Conservation (phyloP, 2,329 filamentous ascomycete species). For the Elsinoe australis region DNA sequence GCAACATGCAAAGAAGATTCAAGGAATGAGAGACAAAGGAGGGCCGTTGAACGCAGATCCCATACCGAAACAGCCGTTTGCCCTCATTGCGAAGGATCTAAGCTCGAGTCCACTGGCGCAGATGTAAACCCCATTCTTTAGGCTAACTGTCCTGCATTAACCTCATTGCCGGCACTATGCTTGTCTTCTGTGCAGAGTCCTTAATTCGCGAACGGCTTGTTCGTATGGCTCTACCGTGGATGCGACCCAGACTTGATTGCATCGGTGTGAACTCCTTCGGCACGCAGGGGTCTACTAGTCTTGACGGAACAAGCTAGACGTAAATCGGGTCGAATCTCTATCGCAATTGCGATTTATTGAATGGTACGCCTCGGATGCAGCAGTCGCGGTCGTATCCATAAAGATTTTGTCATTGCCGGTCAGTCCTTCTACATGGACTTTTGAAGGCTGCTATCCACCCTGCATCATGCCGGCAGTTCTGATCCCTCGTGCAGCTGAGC, state of each 20-base stretch:
- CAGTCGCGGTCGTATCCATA: constrained; percentile 5
- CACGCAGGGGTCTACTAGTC: background rate
- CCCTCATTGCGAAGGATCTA: background rate
- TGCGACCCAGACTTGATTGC: background rate
- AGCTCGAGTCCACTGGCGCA: constrained; percentile 5
- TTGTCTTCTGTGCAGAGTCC: background rate
- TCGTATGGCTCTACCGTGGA: background rate
- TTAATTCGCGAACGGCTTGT: background rate
- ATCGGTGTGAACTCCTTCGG: background rate
- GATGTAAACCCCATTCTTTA: background rate
- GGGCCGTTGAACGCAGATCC: background rate
- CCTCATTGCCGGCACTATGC: background rate
- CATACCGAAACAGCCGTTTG: constrained; percentile 12
- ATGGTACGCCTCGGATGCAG: constrained; percentile 1
- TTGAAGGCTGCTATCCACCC: background rate
- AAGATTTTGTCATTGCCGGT: constrained; percentile 12
- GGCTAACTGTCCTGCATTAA: background rate
- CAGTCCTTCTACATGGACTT: background rate
- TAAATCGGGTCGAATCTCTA: background rate
- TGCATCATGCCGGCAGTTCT: constrained; percentile 15
- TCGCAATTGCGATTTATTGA: constrained; percentile 2
- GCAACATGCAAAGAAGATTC: constrained; percentile 1
- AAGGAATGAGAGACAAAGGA: constrained; percentile 3
- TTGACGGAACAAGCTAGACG: background rate
- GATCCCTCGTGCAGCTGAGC: constrained; percentile 7